Base-by-base conservation (phyloP, 129 eudicot species). In the Solidago caesia region DNA sequence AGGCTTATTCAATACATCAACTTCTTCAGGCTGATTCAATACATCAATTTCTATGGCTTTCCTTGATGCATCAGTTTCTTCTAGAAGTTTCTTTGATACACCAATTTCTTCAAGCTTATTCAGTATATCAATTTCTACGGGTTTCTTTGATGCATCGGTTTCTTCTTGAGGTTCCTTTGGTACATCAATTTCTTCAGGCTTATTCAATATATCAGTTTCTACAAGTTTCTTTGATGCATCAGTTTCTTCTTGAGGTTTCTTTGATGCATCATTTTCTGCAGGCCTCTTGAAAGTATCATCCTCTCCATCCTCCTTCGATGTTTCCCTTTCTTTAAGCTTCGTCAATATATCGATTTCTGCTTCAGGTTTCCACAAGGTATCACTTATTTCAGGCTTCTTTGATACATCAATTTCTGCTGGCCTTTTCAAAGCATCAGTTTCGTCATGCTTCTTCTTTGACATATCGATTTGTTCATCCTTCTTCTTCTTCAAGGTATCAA, bases 251-350 rank as follows among this genome's bases (percentile, higher is more conserved):
- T 29, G 39, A 14, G 0, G 21, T 61, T 62, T 48, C 70, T 63
- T 33, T 43, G 29, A 47, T n/a, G 7, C 25, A 46, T 15, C 78
- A 74, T 12, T 29, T 61, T 62, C 70, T 62, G 27, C 78, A 62
- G 45, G 45, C 46, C 29, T 29, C 2, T 29, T 29, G 39, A 29
- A 29, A 29, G 39, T 29, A 29, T 29, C 39, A 29, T 29, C 39
- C 39, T 29, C 39, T 29, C 39, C 39, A 29, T 29, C 39, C 39
- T 29, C 39, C 45, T 27, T 13, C 46, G 45, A 27, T 2, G 13
- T 6, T 3, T 49, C 9, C 8, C 6, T 63, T 48, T 33, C 78
- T 47, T 63, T 63, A 33, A 2, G 63, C 26, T 10, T 63, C 58
- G 62, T 16, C 14, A 42, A 60, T 10, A 4, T 66, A 15, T 27